These are phyloP conservation scores for Fonsecaea nubica DNA, from an alignment of 2,329 filamentous ascomycete genomes.

Conservation along the genomic window DNA sequence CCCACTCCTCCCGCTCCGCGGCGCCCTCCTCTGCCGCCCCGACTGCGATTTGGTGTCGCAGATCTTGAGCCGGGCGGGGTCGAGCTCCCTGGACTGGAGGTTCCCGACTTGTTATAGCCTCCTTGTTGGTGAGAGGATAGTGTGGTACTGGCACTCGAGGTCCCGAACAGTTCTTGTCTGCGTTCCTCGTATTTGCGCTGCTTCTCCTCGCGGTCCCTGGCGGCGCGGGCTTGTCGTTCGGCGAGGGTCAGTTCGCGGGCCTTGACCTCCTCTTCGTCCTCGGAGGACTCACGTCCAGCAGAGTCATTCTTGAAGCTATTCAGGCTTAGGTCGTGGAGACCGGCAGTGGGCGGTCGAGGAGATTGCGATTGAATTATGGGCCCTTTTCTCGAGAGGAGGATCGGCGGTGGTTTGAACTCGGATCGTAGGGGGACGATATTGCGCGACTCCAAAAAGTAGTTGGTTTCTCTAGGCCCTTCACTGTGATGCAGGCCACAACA, in stretches of 20 bases:
- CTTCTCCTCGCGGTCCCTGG: slow-evolving; percentile 81
- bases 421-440: slow-evolving; percentile 66
- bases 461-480: slow-evolving; percentile 71
- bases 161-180: slow-evolving; percentile 84
- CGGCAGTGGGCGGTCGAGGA: slow-evolving; percentile 28
- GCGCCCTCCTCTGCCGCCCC: slow-evolving; percentile 38
- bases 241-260: slow-evolving; percentile 72
- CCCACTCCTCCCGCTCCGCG: slow-evolving; percentile 28
- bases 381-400: slow-evolving; percentile 78
- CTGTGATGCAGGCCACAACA: slow-evolving; percentile 49
- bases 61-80: slow-evolving; percentile 62
- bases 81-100: slow-evolving; percentile 67
- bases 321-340: slow-evolving; percentile 42
- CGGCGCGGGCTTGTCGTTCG: slow-evolving; percentile 77
- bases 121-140: slow-evolving; percentile 15
- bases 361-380: slow-evolving; percentile 36
- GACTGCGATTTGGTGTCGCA: slow-evolving; percentile 48
- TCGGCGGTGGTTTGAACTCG: slow-evolving; percentile 81
- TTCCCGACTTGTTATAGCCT: slow-evolving; percentile 53
- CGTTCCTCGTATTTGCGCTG: slow-evolving; percentile 89
- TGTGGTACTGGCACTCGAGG: slow-evolving; percentile 45
- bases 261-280: slow-evolving; percentile 65
- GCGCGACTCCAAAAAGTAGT: slow-evolving; percentile 75
- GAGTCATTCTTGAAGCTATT: slow-evolving; percentile 56
- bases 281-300: slow-evolving; percentile 56